Percentiles rank a stretch among this genome's conserved stretches.
Evolutionary conservation across 179 eudicot species (phyloP).

Genomic region (Heliamphora pulchella): DNA sequence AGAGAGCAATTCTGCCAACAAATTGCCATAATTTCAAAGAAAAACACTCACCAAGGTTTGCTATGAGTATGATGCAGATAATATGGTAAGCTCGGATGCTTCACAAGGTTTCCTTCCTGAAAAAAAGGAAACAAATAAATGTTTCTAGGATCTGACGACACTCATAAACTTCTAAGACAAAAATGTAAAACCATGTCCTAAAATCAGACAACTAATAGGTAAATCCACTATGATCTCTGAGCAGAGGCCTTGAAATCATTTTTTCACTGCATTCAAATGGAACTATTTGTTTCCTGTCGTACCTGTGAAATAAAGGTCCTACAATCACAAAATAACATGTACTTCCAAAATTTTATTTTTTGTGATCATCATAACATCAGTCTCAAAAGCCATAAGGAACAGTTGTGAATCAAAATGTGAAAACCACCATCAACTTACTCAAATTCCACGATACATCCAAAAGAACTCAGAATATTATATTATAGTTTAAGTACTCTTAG

Average conservation of each 20-base stretch:
- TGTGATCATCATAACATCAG: not conserved
- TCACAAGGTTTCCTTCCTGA: conserved; percentile 9
- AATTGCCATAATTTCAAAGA: not conserved
- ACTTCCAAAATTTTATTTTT: not conserved
- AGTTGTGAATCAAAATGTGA: not conserved
- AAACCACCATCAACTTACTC: not conserved
- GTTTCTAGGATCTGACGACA: not conserved
- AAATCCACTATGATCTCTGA: not conserved
- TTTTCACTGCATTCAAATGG: not conserved
- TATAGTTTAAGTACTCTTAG: not conserved
- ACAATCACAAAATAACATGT: not conserved
- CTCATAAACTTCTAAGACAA: not conserved
- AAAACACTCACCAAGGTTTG: not conserved
- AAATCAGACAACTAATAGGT: not conserved
- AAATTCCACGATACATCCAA: not conserved
- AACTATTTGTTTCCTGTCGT: too few relatives aligned
- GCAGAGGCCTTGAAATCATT: not conserved
- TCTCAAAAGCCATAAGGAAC: not conserved
- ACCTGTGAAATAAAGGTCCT: too few relatives aligned
- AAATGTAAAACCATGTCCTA: not conserved
- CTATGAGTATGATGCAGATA: not conserved
- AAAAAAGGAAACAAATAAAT: not conserved
- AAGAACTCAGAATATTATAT: not conserved
- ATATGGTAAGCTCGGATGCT: not conserved
- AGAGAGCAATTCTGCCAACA: conserved; percentile 1